phyloP scores from a whole-genome alignment of 2,329 filamentous ascomycete genomes.

The Sporothrix schenckii region DNA sequence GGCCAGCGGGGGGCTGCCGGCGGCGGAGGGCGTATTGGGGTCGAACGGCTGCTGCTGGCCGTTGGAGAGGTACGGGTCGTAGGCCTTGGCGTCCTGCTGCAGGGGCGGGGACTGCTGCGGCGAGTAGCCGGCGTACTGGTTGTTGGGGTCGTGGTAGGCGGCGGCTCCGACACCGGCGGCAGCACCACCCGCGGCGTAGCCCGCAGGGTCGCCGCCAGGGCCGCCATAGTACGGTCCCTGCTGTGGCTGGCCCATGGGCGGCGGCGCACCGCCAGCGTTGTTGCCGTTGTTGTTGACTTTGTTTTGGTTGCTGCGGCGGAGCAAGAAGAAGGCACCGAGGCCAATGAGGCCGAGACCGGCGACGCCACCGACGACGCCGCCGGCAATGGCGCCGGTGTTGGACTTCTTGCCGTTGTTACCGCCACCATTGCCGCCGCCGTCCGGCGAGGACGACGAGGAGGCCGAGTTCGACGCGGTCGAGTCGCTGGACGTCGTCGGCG shows the following conservation, averaged over 20 bases:
- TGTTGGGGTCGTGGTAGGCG: conserved; percentile 20
- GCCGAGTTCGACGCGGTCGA: conserved; percentile 10
- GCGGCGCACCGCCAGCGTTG: background rate
- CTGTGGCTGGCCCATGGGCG: conserved; percentile 29
- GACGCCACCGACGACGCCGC: conserved; percentile 41
- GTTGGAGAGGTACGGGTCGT: conserved; percentile 19
- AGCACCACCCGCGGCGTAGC: background rate
- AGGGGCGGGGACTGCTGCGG: background rate
- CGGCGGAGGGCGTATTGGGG: conserved; percentile 13
- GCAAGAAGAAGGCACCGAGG: conserved; percentile 41
- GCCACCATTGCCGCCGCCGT: background rate
- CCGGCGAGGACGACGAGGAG: background rate
- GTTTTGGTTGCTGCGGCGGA: conserved; percentile 38
- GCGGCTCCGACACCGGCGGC: conserved; percentile 19
- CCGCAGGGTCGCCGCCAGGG: conserved; percentile 19
- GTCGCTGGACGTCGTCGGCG: background rate
- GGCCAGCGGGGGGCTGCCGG: conserved; percentile 15
- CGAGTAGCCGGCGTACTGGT: conserved; percentile 18
- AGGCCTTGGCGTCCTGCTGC: conserved; percentile 25
- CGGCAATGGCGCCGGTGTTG: conserved; percentile 41
- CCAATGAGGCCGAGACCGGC: conserved; percentile 41
- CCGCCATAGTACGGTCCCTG: conserved; percentile 32
- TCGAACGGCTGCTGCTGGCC: conserved; percentile 27
- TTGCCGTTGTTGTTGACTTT: conserved; percentile 30
- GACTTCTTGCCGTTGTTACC: conserved; percentile 6